Conservation (phyloP, 2,329 filamentous ascomycete genomes). For the Calonectria ilicicola region DNA sequence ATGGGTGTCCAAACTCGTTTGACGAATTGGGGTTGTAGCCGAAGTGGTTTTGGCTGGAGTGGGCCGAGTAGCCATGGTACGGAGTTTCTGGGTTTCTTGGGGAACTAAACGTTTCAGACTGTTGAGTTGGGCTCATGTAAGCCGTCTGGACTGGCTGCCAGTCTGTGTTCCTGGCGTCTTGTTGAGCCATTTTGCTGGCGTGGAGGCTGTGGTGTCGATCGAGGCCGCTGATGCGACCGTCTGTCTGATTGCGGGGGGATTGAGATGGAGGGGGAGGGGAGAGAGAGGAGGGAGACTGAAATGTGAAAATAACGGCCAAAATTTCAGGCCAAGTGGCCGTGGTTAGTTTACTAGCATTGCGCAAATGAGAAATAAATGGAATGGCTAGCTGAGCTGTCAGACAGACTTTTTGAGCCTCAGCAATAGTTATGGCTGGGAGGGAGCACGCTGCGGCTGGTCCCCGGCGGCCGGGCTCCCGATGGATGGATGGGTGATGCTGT, state of each 20-base stretch:
- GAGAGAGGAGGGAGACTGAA: too few species aligned
- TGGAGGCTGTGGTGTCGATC: neutral
- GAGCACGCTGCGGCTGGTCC: too few species aligned
- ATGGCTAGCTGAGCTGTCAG: neutral
- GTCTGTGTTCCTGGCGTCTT: neutral
- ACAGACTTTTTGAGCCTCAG: neutral
- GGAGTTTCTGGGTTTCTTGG: neutral
- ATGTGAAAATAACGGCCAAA: neutral
- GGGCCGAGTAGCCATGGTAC: neutral
- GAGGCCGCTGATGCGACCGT: neutral
- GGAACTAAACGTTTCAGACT: neutral
- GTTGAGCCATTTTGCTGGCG: neutral
- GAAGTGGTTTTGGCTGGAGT: neutral
- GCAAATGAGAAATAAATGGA: neutral
- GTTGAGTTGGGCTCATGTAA: neutral
- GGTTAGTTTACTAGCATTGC: neutral
- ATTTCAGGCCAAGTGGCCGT: neutral
- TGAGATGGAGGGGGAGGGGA: neutral
- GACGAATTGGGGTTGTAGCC: neutral
- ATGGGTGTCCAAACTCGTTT: neutral
- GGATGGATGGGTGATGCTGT: too few species aligned
- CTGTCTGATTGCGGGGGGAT: neutral
- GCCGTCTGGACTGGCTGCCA: neutral
- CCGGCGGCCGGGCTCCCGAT: too few species aligned
- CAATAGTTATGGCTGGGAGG: neutral